phyloP scores from a whole-genome alignment of 768 basidiomycete species.

The Rhizopogon rudus region DNA sequence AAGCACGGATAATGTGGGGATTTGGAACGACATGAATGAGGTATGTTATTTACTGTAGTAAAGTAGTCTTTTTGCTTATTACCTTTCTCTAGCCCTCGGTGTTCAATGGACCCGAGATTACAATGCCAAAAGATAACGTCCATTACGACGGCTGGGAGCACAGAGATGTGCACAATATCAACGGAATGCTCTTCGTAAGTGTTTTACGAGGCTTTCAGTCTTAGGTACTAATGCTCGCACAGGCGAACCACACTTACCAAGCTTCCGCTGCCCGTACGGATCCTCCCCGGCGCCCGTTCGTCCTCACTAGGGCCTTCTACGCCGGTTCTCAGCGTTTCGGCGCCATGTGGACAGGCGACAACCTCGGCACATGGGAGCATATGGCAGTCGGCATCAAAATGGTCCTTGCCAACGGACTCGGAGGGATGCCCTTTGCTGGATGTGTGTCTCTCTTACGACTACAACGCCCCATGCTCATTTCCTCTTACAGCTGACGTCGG shows the following conservation, averaged over 20 bases:
- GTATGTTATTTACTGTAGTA: slow-evolving; percentile 32
- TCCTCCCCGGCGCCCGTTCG: slow-evolving; percentile 83
- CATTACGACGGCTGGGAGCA: slow-evolving; percentile 98
- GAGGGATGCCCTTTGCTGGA: slow-evolving; percentile 88
- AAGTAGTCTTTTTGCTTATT: background rate
- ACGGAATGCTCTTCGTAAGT: slow-evolving; percentile 88
- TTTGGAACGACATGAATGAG: slow-evolving; percentile 99
- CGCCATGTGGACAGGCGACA: slow-evolving; percentile 99
- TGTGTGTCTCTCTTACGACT: slow-evolving; percentile 47
- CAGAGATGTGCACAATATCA: slow-evolving; percentile 95
- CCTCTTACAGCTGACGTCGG: slow-evolving; percentile 81
- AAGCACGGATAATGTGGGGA: slow-evolving; percentile 79
- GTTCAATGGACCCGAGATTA: slow-evolving; percentile 99
- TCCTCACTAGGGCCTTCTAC: slow-evolving; percentile 91
- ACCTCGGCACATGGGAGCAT: slow-evolving; percentile 96
- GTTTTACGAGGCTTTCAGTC: background rate
- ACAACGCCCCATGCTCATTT: background rate
- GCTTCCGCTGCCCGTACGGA: slow-evolving; percentile 74
- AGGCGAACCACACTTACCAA: slow-evolving; percentile 83
- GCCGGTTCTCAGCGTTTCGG: slow-evolving; percentile 95
- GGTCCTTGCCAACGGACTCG: slow-evolving; percentile 83
- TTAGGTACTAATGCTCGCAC: background rate
- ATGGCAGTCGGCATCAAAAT: slow-evolving; percentile 93
- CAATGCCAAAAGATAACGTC: slow-evolving; percentile 68
- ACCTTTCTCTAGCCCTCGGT: slow-evolving; percentile 69